Base-by-base conservation (phyloP, 345 rosid genomes). In the Rhodomyrtus tomentosa region DNA sequence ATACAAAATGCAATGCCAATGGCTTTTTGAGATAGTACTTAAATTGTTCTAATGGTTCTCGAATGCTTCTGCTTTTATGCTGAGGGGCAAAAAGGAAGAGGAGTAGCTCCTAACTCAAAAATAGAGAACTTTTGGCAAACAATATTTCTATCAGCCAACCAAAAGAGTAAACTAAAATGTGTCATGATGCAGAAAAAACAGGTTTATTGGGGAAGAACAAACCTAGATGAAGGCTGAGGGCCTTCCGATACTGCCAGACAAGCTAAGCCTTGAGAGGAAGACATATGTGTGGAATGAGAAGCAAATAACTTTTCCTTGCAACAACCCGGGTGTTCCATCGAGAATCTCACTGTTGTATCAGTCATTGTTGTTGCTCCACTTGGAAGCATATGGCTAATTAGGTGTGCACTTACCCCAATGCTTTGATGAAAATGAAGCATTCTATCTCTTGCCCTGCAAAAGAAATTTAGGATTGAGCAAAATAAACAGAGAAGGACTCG, bases 191-290 rank as follows among this genome's bases (percentile, higher is more conserved):
- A 68, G 25, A 68, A 68, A 0, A 68, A 10, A 49, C 79, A 36
- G 79, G 45, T 36, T 40, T 9, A 21, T 7, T 22, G 20, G 29
- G 50, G 24, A 50, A 52, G 11, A 73, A 51, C 62, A 84, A 74
- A 84, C 85, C 85, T 76, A 45, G 88, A 81, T 79, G 87, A 81
- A 81, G 83, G 29, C 20, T 84, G 88, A 24, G 55, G 86, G 73
- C 89, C 82, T 74, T 86, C 87, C 3, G 18, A 48, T 27, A 88
- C 80, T 8, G 84, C 86, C 22, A 68, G 53, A 42, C 87, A 88
- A 54, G 87, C 86, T 82, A 90, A 82, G 48, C 50, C 27, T 58
- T 14, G 73, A 40, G 79, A 42, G 21, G 86, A 84, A 79, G 83
- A 29, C 40, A 49, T 36, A 8, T n/a, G 18, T 4, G 5, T 10